Evolutionary conservation across 768 basidiomycete genomes (phyloP).

Genomic region (Sporobolomyces roseus): DNA sequence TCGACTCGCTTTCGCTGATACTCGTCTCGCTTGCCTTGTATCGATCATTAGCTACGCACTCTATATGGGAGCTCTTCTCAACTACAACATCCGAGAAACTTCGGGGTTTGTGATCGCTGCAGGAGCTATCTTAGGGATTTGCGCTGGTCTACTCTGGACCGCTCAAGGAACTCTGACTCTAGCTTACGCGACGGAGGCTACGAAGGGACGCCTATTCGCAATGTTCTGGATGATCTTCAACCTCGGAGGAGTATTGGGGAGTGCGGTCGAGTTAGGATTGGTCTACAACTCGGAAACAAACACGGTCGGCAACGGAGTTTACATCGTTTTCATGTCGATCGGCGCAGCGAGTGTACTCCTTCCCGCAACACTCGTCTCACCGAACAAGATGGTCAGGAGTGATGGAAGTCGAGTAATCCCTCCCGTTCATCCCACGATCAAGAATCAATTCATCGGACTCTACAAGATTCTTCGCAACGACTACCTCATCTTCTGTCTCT

Average conservation of each 20-base stretch:
- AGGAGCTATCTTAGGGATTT: constrained; percentile 59
- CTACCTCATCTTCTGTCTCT: constrained; percentile 63
- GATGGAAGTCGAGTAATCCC: constrained; percentile 24
- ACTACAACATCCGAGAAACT: constrained; percentile 64
- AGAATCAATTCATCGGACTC: constrained; percentile 65
- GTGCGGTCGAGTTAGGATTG: constrained; percentile 40
- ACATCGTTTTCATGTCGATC: constrained; percentile 73
- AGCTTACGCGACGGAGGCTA: constrained; percentile 63
- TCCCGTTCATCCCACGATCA: constrained; percentile 56
- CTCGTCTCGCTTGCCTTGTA: too few species aligned
- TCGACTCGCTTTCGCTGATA: too few species aligned
- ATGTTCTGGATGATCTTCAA: constrained; percentile 65
- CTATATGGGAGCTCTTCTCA: constrained; percentile 48
- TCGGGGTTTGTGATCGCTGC: constrained; percentile 65
- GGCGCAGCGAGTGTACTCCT: constrained; percentile 43
- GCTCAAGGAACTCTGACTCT: constrained; percentile 82
- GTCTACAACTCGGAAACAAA: constrained; percentile 28
- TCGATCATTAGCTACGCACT: too few species aligned
- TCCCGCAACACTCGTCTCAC: constrained; percentile 63
- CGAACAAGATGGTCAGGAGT: constrained; percentile 66
- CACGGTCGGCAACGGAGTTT: constrained; percentile 40
- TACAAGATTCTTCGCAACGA: constrained; percentile 66
- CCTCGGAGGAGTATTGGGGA: constrained; percentile 43
- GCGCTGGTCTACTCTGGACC: constrained; percentile 71
- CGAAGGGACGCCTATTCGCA: constrained; percentile 28